phyloP scores from a whole-genome alignment of 768 basidiomycete species.

The Termitomyces sp. region DNA sequence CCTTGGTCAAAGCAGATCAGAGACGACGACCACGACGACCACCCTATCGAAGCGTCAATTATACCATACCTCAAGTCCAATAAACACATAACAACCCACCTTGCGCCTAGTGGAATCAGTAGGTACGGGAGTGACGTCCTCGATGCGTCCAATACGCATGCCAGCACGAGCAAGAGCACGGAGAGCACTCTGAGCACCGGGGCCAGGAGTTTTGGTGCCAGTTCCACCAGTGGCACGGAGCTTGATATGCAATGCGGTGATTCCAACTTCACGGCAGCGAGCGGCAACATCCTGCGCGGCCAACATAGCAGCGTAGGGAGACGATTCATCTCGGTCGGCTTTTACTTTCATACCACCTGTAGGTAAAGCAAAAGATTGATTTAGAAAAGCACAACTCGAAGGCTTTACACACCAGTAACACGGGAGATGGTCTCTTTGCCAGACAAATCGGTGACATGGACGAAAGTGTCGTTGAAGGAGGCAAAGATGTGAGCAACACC shows the following conservation, averaged over 20 bases:
- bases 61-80: background rate
- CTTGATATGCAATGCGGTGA: conserved; percentile 98
- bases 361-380: background rate
- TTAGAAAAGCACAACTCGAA: background rate
- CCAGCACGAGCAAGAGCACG: conserved; percentile 97
- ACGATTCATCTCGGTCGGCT: conserved; percentile 99
- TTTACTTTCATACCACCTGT: conserved; percentile 99
- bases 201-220: conserved; percentile 98
- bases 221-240: conserved; percentile 97
- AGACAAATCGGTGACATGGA: conserved; percentile 97
- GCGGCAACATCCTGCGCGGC: conserved; percentile 95
- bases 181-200: conserved; percentile 96
- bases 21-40: conserved; percentile 99
- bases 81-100: conserved; percentile 37
- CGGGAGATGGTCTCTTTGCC: conserved; percentile 99
- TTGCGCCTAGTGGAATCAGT: conserved; percentile 97
- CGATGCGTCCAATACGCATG: conserved; percentile 97
- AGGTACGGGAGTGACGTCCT: conserved; percentile 96
- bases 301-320: conserved; percentile 95
- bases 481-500: conserved; percentile 99
- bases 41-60: conserved; percentile 48
- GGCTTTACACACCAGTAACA: conserved; percentile 70
- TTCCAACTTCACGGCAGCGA: conserved; percentile 97
- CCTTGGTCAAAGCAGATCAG: conserved; percentile 26
- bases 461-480: conserved; percentile 99